Percentiles rank a stretch among this genome's conserved stretches.
Conservation (phyloP, 441 rosid genomes). For the Arabidopsis hybrid region DNA sequence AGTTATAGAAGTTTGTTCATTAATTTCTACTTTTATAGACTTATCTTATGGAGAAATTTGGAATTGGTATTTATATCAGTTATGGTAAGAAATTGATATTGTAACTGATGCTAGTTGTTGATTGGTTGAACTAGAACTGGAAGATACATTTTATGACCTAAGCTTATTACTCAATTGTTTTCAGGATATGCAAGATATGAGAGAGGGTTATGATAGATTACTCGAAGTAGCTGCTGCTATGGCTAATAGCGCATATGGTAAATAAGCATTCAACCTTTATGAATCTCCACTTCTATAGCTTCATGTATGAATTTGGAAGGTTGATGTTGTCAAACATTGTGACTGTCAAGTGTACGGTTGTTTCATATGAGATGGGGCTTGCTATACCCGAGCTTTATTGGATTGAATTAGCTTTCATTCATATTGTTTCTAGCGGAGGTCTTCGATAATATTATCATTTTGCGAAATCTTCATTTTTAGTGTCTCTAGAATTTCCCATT, state of each 20-base stretch:
- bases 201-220: slow-evolving; percentile 86
- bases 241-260: slow-evolving; percentile 97
- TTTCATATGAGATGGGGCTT: neutral
- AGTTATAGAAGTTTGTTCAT: slow-evolving; percentile 2
- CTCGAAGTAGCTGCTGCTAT: slow-evolving; percentile 93
- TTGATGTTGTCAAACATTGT: neutral
- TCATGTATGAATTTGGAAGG: slow-evolving; percentile 1
- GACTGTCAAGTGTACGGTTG: neutral
- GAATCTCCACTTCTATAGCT: neutral
- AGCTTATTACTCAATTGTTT: slow-evolving; percentile 20
- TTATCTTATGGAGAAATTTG: slow-evolving; percentile 8
- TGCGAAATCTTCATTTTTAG: no score
- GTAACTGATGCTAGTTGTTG: slow-evolving; percentile 5
- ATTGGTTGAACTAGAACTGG: slow-evolving; percentile 6
- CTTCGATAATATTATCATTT: no score
- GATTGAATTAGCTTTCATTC: neutral
- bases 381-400: neutral
- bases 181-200: slow-evolving; percentile 94
- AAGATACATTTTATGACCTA: neutral
- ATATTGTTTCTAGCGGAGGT: no score
- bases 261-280: neutral
- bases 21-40: neutral
- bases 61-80: neutral
- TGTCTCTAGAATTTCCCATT: no score
- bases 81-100: neutral